A percentile compares a stretch with the other conserved stretches of the same genome.
Conservation (phyloP, 1,284 basidiomycete species). For the Megacollybia platyphylla region DNA sequence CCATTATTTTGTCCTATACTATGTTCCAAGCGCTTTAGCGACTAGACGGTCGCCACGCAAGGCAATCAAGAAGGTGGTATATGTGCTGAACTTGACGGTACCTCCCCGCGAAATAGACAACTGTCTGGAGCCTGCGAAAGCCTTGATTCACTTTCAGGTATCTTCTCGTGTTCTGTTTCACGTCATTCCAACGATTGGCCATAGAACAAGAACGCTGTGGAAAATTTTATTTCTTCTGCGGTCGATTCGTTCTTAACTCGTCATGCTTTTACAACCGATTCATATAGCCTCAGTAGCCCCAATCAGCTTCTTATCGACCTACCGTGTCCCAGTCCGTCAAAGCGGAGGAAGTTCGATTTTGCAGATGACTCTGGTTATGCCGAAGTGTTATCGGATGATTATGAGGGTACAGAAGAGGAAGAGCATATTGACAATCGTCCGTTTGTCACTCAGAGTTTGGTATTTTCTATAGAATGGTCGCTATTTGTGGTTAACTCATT, state of each 20-base stretch:
- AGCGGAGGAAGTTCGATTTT: slow-evolving; percentile 22
- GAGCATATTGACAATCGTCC: slow-evolving; percentile 7
- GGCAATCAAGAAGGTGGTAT: slow-evolving; percentile 65
- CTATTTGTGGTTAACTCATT: not conserved
- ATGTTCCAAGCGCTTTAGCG: slow-evolving; percentile 4
- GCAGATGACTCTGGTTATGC: slow-evolving; percentile 19
- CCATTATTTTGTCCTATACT: slow-evolving; percentile 2
- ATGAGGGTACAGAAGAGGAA: slow-evolving; percentile 4
- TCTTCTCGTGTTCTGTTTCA: slow-evolving; percentile 8
- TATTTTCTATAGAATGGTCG: not conserved
- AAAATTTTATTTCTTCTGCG: slow-evolving; percentile 41
- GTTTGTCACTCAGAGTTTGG: slow-evolving; percentile 6
- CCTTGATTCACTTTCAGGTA: slow-evolving; percentile 56
- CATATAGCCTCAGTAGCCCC: not conserved
- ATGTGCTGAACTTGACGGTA: slow-evolving; percentile 65
- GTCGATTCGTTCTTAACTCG: slow-evolving; percentile 54
- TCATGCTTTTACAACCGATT: slow-evolving; percentile 40
- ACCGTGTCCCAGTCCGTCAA: slow-evolving; percentile 19
- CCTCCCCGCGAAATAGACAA: slow-evolving; percentile 62
- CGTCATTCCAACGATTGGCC: not conserved
- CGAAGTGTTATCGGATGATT: slow-evolving; percentile 10
- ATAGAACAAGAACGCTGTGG: slow-evolving; percentile 42
- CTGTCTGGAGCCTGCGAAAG: slow-evolving; percentile 67
- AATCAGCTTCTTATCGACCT: slow-evolving; percentile 2
- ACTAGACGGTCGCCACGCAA: slow-evolving; percentile 63